Base-by-base conservation (phyloP, 495 filamentous ascomycete species). In the Penicillium verhagenii region DNA sequence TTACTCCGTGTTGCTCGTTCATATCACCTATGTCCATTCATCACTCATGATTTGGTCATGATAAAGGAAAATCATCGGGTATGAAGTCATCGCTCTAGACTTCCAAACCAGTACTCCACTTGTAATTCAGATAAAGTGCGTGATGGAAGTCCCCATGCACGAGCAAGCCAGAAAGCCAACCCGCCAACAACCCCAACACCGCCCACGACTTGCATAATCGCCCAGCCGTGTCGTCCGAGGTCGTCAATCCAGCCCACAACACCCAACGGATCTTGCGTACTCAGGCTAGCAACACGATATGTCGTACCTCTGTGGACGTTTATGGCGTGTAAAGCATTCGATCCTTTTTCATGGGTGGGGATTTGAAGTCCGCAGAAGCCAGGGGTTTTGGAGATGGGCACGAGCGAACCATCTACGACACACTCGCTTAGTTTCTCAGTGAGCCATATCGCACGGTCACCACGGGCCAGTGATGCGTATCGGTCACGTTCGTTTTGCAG, bases 401-500 rank as follows among this genome's bases (percentile, higher is more conserved):
- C 82, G 18, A 88, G 72, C 3, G 80, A 86, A 1, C 89, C 88
- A 56, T 93, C 87, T 16, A 84, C 70, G 7, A 93, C 82, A 56
- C 85, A 87, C 63, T 95, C 88, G 25, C 82, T 81, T 1, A 96
- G 69, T 58, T 81, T 77, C 66, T 92, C 85, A 0, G 86, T 89
- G 11, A 94, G 79, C 90, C 90, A 95, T 14, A 87, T 71, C 10
- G 88, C 87, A 24, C 89, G 78, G 57, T 96, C 90, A n/a, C 79
- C 81, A 5, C 80, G 75, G 7, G 86, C 83, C 1, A 95, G 76
- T 2, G 81, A 72, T 39, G 89, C 85, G 54, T 90, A 96, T 65
- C 88, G 76, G 20, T 86, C 83, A 9, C 90, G 84, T 68, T 98
- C 93, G 38, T 90, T 87, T 21, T 86, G 81, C 5, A 96, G 72